Base-by-base conservation (phyloP, 306 rosid species). In the Dryas octopetala region DNA sequence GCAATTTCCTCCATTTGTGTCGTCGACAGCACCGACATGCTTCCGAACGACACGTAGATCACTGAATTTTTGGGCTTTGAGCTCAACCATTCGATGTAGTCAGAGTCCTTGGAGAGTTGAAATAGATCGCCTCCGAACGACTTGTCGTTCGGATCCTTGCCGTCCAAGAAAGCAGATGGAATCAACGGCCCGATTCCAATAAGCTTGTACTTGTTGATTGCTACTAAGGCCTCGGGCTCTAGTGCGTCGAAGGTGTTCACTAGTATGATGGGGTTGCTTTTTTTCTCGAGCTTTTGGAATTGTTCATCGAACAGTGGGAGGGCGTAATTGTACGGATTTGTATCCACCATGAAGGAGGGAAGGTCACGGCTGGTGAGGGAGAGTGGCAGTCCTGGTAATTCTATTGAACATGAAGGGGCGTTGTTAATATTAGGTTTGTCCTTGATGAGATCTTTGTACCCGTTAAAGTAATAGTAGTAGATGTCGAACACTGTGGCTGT, bases 401-500 rank as follows among this genome's bases (percentile, higher is more conserved):
- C 16, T 58, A 74, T 46, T 0, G 62, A 50, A 63, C 14, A 38
- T 1, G 17, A 12, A 4, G 19, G 6, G 50, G 16, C 62, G 38
- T 19, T n/a, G n/a, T n/a, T 66, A 23, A 16, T 1, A 41, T 28
- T 4, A 7, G 49, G 11, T 0, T 3, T 53, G 6, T 12, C n/a
- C 4, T 5, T 28, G 45, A 78, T 71, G 26, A 49, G 9, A 0
- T 83, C 73, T 1, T 50, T 66, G 57, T 66, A 75, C 9, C 82
- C 89, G 19, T 84, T 76, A 19, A 81, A 73, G 60, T 76, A 86
- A 7, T 79, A 71, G 73, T 83, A 62, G 55, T 51, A 76, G n/a
- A 84, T 68, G 40, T 66, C 68, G 7, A 86, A 83, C 14, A 83
- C 83, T 0, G 80, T 59, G 41, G 90, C 88, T 6, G 86, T 69